Evolutionary conservation across 2,329 filamentous ascomycete genomes (phyloP), one percentile per base, ranked within the genome.

Genomic region (Orbilia brochopaga): DNA sequence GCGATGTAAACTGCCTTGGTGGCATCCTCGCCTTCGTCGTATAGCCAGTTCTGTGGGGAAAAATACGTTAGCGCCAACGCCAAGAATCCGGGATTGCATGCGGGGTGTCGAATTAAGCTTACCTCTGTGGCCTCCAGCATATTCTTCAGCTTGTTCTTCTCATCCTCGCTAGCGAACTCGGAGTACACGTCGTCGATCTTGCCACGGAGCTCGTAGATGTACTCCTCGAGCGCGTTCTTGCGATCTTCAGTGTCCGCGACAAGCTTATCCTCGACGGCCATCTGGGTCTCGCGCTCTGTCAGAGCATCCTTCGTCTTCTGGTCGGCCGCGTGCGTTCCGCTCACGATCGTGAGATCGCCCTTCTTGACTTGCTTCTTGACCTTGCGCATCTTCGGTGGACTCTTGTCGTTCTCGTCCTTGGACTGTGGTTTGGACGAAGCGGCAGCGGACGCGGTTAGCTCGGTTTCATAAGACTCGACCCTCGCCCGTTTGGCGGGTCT

Each of bases 341-440:
- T 85, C 67, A 90, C 87, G 75, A 99, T 89, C 74, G 92, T 91
- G 63, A 99, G 85, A 76, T 97, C 93, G 75, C 94, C 94, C 85
- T 97, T 97, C 81, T 93, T 90, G 75, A 97, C 90, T 83, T 97
- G 93, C 87, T 97, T 99, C 90, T 97, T 97, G 77, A 99, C 91
- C 84, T 97, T 97, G 79, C 93, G 89, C 60, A 87, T 96, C 88
- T 90, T 90, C 73, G 87, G 82, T 77, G 84, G 86, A 1, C 85
- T 84, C 73, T 87, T 85, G 76, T 83, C 85, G 76, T 85, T 85
- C 65, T 80, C 73, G 53, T 82, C 82, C 76, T 95, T 91, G 56
- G 90, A 93, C 40, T 56, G 21, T 11, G 50, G 37, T 52, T 65
- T 30, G 10, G 52, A 55, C 2, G 11, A 32, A 55, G 46, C 11